Conservation (phyloP, 2,329 filamentous ascomycete genomes). For the Aspergillus ochraceoroseus region DNA sequence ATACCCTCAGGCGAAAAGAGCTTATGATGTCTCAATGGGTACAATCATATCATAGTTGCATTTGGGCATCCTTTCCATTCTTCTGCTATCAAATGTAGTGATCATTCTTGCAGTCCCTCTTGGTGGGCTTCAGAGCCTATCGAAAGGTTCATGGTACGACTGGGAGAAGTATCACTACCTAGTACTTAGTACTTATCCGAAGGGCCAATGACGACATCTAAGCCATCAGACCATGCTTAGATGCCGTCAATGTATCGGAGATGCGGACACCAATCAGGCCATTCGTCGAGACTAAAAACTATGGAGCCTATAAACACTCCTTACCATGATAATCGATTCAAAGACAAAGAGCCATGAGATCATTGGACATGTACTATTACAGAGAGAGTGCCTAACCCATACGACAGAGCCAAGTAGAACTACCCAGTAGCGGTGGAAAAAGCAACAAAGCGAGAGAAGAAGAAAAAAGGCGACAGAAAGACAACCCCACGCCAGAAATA, state of each 20-base stretch:
- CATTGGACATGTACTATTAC: slow-evolving; percentile 30
- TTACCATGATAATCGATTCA: neutral
- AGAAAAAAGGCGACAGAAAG: slow-evolving; percentile 5
- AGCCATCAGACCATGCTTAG: too few relatives aligned
- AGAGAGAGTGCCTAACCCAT: slow-evolving; percentile 18
- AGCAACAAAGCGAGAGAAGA: slow-evolving; percentile 15
- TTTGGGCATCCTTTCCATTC: neutral
- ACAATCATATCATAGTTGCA: slow-evolving; percentile 13
- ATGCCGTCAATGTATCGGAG: too few relatives aligned
- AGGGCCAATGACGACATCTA: too few relatives aligned
- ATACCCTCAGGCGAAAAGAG: slow-evolving; percentile 33
- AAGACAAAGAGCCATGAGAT: slow-evolving; percentile 26
- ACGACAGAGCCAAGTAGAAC: too few relatives aligned
- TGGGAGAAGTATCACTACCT: too few relatives aligned
- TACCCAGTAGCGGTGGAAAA: too few relatives aligned
- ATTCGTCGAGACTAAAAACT: too few relatives aligned
- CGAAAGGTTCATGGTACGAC: too few relatives aligned
- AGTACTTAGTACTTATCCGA: too few relatives aligned
- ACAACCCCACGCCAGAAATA: slow-evolving; percentile 11
- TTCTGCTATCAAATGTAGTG: neutral
- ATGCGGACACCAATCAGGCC: too few relatives aligned
- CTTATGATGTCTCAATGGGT: slow-evolving; percentile 23
- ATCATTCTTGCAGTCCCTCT: neutral
- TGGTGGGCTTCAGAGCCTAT: neutral
- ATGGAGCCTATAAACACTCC: neutral